A percentile compares a stretch with the other conserved stretches of the same genome.
These are phyloP conservation scores for Hypoxylon sp. DNA, from an alignment of 2,329 filamentous ascomycete genomes.

Conservation along the genomic window DNA sequence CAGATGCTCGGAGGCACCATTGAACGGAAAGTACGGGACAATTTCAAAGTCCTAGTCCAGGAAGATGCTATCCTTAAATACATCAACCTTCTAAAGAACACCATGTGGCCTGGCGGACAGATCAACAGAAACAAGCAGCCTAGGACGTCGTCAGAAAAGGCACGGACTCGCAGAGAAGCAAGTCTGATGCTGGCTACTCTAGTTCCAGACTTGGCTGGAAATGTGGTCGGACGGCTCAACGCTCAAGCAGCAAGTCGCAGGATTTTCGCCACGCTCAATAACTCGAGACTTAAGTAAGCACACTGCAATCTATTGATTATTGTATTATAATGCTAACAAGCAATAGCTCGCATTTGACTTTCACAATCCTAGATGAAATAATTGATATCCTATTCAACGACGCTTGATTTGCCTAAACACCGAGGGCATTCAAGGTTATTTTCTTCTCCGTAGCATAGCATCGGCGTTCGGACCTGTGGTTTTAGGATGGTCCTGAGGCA, in stretches of 20 bases:
- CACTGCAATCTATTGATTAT: not conserved
- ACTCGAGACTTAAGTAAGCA: slow-evolving; percentile 83
- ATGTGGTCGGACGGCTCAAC: slow-evolving; percentile 92
- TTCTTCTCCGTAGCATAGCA: slow-evolving; percentile 43
- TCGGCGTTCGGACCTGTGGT: slow-evolving; percentile 36
- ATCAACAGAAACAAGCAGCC: slow-evolving; percentile 65
- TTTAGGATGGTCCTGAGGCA: slow-evolving; percentile 28
- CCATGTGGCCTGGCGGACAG: slow-evolving; percentile 84
- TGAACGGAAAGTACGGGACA: slow-evolving; percentile 93
- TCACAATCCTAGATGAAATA: slow-evolving; percentile 80
- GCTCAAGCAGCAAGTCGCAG: slow-evolving; percentile 91
- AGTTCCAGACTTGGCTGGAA: slow-evolving; percentile 90
- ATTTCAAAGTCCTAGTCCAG: slow-evolving; percentile 78
- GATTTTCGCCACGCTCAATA: slow-evolving; percentile 93
- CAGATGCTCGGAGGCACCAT: slow-evolving; percentile 96
- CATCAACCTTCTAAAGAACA: slow-evolving; percentile 79
- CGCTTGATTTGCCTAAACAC: slow-evolving; percentile 32
- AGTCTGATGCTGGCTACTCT: slow-evolving; percentile 90
- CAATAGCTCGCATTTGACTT: slow-evolving; percentile 75
- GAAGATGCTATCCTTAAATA: slow-evolving; percentile 86
- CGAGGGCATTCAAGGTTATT: not conserved
- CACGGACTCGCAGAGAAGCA: slow-evolving; percentile 86
- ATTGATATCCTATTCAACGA: slow-evolving; percentile 75
- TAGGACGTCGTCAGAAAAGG: slow-evolving; percentile 80
- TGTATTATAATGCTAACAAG: slow-evolving; percentile 40